Percentiles rank a stretch among this genome's conserved stretches.
Conservation (phyloP, 805 yeast genomes). For the Suhomyces pyralidae region DNA sequence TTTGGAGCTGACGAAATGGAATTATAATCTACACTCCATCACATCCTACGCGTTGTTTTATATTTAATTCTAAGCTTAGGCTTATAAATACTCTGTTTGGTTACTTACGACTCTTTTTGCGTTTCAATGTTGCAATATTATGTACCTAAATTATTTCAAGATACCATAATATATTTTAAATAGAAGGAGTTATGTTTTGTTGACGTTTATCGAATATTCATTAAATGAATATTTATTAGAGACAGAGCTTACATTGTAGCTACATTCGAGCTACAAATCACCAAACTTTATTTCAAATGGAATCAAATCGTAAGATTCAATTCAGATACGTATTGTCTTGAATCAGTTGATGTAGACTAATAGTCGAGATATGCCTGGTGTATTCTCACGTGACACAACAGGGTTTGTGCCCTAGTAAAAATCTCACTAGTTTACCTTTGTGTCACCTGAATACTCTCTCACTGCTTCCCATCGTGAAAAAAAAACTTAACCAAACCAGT, state of each 20-base stretch:
- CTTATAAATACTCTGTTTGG: not conserved
- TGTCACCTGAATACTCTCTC: not conserved
- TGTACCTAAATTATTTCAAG: not conserved
- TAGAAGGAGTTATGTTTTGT: not conserved
- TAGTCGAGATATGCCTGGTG: not conserved
- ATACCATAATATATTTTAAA: not conserved
- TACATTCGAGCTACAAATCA: not conserved
- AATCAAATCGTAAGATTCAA: too few species aligned
- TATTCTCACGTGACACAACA: not conserved
- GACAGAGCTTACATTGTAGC: not conserved
- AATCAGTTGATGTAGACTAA: too few species aligned
- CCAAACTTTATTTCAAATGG: too few species aligned
- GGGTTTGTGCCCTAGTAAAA: slow-evolving; percentile 16
- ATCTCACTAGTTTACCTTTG: not conserved
- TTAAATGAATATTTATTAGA: not conserved
- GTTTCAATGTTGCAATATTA: not conserved
- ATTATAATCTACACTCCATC: slow-evolving; percentile 17
- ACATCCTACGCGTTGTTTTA: not conserved
- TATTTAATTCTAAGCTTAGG: slow-evolving; percentile 1
- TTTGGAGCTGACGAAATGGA: slow-evolving; percentile 47
- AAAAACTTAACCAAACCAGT: slow-evolving; percentile 1
- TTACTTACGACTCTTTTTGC: not conserved
- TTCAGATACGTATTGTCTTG: too few species aligned
- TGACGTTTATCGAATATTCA: not conserved
- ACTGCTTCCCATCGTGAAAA: slow-evolving; percentile 4